phyloP scores from a whole-genome alignment of 257 asterid genomes.

The Avicennia marina region DNA sequence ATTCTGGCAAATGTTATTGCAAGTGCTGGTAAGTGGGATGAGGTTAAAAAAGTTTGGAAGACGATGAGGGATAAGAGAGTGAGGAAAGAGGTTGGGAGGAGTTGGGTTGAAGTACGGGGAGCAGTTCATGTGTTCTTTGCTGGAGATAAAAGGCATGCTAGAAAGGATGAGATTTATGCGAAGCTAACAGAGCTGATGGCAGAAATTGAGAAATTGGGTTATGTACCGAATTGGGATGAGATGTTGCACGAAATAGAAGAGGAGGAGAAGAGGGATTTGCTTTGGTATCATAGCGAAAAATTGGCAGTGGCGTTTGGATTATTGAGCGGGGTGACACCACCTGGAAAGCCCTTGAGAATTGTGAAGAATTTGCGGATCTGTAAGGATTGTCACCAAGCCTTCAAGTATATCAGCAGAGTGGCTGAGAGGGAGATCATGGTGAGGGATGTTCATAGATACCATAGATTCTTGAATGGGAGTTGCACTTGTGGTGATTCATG shows the following conservation, averaged over 20 bases:
- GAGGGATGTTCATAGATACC: conserved; percentile 69
- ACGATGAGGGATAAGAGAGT: conserved; percentile 59
- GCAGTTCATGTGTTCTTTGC: conserved; percentile 56
- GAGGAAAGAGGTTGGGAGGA: conserved; percentile 62
- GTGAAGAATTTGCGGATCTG: conserved; percentile 71
- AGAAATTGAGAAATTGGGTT: conserved; percentile 60
- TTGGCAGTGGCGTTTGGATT: conserved; percentile 70
- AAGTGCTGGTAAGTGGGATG: conserved; percentile 51
- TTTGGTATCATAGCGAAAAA: conserved; percentile 66
- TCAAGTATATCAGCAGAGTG: conserved; percentile 54
- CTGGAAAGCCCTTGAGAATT: conserved; percentile 62
- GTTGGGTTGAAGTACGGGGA: conserved; percentile 74
- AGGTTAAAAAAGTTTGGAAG: conserved; percentile 52
- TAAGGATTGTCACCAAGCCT: conserved; percentile 63
- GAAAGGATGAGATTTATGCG: conserved; percentile 51
- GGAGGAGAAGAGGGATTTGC: conserved; percentile 45
- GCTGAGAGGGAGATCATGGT: conserved; percentile 58
- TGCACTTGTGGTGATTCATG: conserved; percentile 68
- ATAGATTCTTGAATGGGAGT: conserved; percentile 57
- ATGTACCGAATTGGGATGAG: conserved; percentile 43
- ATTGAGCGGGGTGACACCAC: conserved; percentile 54
- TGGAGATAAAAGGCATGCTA: conserved; percentile 52
- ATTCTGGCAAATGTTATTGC: conserved; percentile 59
- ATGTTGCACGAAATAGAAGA: conserved; percentile 44
- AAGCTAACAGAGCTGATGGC: conserved; percentile 49